Base-by-base conservation (phyloP, 1,284 basidiomycete species). In the Trametes versicolor region DNA sequence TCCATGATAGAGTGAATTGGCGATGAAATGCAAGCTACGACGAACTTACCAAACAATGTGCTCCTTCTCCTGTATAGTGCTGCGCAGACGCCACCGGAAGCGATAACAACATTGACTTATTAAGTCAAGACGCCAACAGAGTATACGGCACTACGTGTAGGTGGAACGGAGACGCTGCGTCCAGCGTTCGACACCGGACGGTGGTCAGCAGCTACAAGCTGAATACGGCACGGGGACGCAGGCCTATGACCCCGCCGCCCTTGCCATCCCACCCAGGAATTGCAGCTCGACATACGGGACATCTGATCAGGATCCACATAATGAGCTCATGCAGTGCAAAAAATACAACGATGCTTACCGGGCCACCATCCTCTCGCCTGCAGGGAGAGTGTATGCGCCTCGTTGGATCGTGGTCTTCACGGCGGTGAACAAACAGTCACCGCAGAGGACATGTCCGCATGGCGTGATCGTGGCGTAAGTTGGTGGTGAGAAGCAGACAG, bases 371-470 rank as follows among this genome's bases (percentile, higher is more conserved):
- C 71, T 63, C 47, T 75, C 71, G 4, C 69, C 62, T 9, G 76
- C 76, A 64, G 77, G 77, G 32, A 77, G 79, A 61, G 80, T 73
- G 63, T 78, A 72, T 64, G 80, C 78, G 15, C 80, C 82, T 36
- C 90, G 85, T 67, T 84, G 78, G 51, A 88, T 76, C 6, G 86
- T 85, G 3, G 88, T 83, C 70, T 88, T 89, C 48, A 94, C 85
- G 0, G 92, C 88, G 0, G 86, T 86, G 69, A 93, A 94, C 8
- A 94, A 81, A 74, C 92, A 94, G 29, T 85, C 80, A 1, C 91
- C 92, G 69, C 92, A 94, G 66, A 87, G 87, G 50, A 94, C 83
- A 67, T 94, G 92, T 0, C 92, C 92, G 69, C 92, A 94, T 0
- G 90, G 91, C 0, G 91, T 92, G 59, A 93, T 76, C 0, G 90